phyloP scores from a whole-genome alignment of 371 early-diverging fungal genomes.

The Nematocida parisii region DNA sequence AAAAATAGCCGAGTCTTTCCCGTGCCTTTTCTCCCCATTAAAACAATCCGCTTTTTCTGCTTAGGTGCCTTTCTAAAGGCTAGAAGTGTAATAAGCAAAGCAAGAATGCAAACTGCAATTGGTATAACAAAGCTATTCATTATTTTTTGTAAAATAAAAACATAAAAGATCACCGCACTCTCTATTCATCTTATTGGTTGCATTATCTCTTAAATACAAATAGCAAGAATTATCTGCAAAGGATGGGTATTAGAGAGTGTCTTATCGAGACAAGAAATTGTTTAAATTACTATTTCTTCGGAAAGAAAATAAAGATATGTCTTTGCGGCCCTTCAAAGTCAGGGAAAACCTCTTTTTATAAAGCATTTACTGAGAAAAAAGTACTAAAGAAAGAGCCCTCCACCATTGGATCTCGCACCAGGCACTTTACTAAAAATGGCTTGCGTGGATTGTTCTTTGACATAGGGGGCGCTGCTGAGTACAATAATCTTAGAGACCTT shows the following conservation, averaged over 20 bases:
- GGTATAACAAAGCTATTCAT: slow-evolving; percentile 28
- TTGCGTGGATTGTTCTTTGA: slow-evolving; percentile 60
- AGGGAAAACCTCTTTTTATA: slow-evolving; percentile 64
- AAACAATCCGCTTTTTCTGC: slow-evolving; percentile 1
- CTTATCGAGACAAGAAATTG: slow-evolving; percentile 30
- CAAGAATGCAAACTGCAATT: slow-evolving; percentile 9
- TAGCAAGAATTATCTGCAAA: neutral
- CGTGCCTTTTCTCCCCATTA: slow-evolving; percentile 29
- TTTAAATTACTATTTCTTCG: slow-evolving; percentile 59
- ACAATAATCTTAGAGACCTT: slow-evolving; percentile 53
- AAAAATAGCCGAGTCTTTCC: slow-evolving; percentile 51
- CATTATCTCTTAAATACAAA: neutral
- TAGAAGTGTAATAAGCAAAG: neutral
- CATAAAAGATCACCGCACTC: slow-evolving; percentile 6
- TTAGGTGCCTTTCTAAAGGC: neutral
- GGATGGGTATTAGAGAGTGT: slow-evolving; percentile 37
- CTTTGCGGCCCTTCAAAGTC: slow-evolving; percentile 54
- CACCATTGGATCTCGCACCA: slow-evolving; percentile 9
- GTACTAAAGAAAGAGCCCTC: slow-evolving; percentile 27
- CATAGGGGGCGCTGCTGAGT: slow-evolving; percentile 56
- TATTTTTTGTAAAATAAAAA: slow-evolving; percentile 20
- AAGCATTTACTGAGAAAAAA: slow-evolving; percentile 28
- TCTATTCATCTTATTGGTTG: slow-evolving; percentile 7
- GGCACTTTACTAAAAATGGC: slow-evolving; percentile 36
- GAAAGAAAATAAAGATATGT: slow-evolving; percentile 58